phyloP scores from a whole-genome alignment of 2,329 filamentous ascomycete genomes.

The Colletotrichum destructivum region DNA sequence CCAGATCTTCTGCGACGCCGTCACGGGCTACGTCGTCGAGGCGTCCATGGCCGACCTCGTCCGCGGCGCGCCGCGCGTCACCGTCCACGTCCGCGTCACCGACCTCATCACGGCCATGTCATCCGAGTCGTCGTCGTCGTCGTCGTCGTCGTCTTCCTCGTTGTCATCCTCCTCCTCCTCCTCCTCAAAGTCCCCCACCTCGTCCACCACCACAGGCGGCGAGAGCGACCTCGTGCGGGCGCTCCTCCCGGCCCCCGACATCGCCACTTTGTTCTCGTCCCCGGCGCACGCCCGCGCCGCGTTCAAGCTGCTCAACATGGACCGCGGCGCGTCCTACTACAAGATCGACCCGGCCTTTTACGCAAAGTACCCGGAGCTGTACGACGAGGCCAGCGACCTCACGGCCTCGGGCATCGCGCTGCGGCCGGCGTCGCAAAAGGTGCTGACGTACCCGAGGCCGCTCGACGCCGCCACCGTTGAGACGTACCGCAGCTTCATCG shows the following conservation, averaged over 20 bases:
- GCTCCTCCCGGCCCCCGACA: constrained; percentile 47
- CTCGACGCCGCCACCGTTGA: constrained; percentile 48
- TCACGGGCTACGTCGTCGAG: constrained; percentile 52
- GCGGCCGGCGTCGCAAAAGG: constrained; percentile 45
- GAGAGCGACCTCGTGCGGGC: constrained; percentile 23
- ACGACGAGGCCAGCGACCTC: constrained; percentile 46
- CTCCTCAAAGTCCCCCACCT: too few species aligned
- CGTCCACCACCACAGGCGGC: background rate
- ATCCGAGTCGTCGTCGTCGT: background rate
- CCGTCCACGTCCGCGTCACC: constrained; percentile 49
- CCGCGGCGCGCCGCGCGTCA: constrained; percentile 46
- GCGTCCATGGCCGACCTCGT: constrained; percentile 49
- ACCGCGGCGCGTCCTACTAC: constrained; percentile 50
- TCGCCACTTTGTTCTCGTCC: constrained; percentile 45
- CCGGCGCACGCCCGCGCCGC: constrained; percentile 47
- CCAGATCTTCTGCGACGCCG: constrained; percentile 52
- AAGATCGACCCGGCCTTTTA: constrained; percentile 53
- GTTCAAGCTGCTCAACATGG: constrained; percentile 50
- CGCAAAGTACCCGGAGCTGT: constrained; percentile 51
- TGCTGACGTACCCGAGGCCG: constrained; percentile 50
- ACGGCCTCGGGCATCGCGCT: constrained; percentile 50
- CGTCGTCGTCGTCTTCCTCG: too few species aligned
- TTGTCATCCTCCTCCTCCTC: too few species aligned
- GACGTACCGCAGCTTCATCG: constrained; percentile 52
- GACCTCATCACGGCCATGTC: constrained; percentile 48